A percentile compares a stretch with the other conserved stretches of the same genome.
phyloP scores from a whole-genome alignment of 352 stramenopile species.

The Phytophthora tubulina region DNA sequence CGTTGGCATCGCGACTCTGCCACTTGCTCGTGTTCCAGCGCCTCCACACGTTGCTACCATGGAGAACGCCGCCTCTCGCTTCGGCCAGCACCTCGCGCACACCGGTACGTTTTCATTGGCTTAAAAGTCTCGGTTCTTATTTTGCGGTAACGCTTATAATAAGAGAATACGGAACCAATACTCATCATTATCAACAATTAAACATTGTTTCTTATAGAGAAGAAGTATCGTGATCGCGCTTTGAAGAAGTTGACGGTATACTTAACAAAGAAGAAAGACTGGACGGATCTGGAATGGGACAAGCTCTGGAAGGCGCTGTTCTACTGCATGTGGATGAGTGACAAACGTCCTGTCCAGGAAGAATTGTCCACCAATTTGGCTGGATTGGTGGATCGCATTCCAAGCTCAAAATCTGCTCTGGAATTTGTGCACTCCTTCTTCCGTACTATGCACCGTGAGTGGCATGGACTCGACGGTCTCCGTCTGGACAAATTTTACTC shows the following conservation, averaged over 20 bases:
- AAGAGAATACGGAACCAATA: neutral
- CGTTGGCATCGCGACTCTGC: neutral
- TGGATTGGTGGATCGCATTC: constrained; percentile 68
- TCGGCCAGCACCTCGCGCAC: constrained; percentile 87
- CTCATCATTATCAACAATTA: neutral
- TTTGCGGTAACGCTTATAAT: neutral
- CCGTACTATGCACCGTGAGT: constrained; percentile 87
- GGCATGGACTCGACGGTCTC: constrained; percentile 87
- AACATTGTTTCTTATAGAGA: constrained; percentile 53
- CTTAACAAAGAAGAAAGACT: constrained; percentile 70
- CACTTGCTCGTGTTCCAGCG: neutral
- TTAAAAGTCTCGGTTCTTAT: constrained; percentile 4
- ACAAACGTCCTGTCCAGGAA: constrained; percentile 85
- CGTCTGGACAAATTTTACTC: constrained; percentile 90
- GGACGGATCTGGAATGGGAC: constrained; percentile 83
- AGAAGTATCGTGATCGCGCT: constrained; percentile 86
- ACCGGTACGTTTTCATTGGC: constrained; percentile 51
- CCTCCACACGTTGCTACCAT: constrained; percentile 36
- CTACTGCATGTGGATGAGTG: constrained; percentile 93
- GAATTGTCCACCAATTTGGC: constrained; percentile 80
- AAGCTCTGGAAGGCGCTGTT: constrained; percentile 92
- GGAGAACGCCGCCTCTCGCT: constrained; percentile 83
- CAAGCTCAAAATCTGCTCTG: constrained; percentile 53
- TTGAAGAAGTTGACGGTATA: constrained; percentile 87
- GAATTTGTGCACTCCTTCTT: constrained; percentile 86